Base-by-base conservation (phyloP, 2,329 filamentous ascomycete genomes). In the Pseudocercospora musae region DNA sequence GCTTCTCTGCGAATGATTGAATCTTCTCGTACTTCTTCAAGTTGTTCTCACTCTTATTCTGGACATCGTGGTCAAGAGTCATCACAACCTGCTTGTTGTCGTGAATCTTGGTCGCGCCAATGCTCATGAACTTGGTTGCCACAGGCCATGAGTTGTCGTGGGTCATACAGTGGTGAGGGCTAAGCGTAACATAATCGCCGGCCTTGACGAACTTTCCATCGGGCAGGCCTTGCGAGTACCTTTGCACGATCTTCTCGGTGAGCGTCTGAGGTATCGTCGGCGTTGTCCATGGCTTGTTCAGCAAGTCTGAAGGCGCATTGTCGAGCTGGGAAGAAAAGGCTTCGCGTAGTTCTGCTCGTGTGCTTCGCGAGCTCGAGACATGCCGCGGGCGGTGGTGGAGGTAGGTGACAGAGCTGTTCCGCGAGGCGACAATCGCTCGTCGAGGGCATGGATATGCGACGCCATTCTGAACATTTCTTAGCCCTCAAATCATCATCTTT, bases 191-290 rank as follows among this genome's bases (percentile, higher is more conserved):
- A 80, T 95, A 97, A 82, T 96, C 92, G 72, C 93, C 92, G 4
- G 85, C 81, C 70, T 83, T 84, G 71, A 96, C 90, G 61, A 83
- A 80, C 79, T 96, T 96, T 63, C 87, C 91, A 10, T 85, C 76
- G 1, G 90, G 78, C 0, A 96, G 84, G 9, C 88, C 91, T n/a
- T 92, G 82, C 0, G 91, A 84, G 76, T 96, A 89, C 15, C 83
- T 79, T 75, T 97, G 93, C 0, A 96, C 88, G 62, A 97, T 96
- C 81, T 96, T 96, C 76, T 97, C 93, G 2, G 91, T 95, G 57
- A 96, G 78, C 2, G 91, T 97, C 77, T 96, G 92, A 0, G 90
- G 85, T 1, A 78, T 76, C 18, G 71, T 70, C 23, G 76, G 74
- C 27, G 79, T 70, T 18, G 76, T 72, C 52, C 75, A 84, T 33